Percentiles rank a stretch among this genome's conserved stretches.
Evolutionary conservation across 257 asterid genomes (phyloP).

Genomic region (Solanum virginianum): DNA sequence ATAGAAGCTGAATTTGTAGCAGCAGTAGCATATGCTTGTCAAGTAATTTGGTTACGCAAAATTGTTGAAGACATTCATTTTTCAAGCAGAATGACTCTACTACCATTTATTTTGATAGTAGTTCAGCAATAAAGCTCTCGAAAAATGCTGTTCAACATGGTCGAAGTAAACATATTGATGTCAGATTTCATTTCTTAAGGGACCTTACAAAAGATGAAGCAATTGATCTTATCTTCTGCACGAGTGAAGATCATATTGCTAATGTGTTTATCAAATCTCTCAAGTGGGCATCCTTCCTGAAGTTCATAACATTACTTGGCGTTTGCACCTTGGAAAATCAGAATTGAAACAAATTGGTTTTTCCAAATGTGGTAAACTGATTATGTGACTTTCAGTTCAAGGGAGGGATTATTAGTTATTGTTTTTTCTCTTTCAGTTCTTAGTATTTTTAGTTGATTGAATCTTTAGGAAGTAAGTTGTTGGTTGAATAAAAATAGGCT

Average conservation of each 20-base stretch:
- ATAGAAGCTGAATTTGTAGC: not conserved
- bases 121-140: not conserved
- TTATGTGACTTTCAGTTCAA: too few relatives aligned
- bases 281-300: not conserved
- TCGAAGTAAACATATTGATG: not conserved
- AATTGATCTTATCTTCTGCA: too few relatives aligned
- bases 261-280: not conserved
- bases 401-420: too few relatives aligned
- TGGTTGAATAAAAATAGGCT: too few relatives aligned
- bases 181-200: not conserved
- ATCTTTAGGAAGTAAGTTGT: too few relatives aligned
- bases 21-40: not conserved
- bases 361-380: not conserved
- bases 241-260: not conserved
- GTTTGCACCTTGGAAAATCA: not conserved
- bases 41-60: not conserved
- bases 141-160: not conserved
- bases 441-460: too few relatives aligned
- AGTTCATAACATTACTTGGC: not conserved
- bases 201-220: too few relatives aligned
- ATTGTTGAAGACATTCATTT: not conserved
- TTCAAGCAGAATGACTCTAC: not conserved
- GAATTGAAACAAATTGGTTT: not conserved
- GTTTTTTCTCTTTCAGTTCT: too few relatives aligned
- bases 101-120: not conserved